These are phyloP conservation scores for Cymbidium sinense DNA, from an alignment of 106 monocot species.

Conservation along the genomic window DNA sequence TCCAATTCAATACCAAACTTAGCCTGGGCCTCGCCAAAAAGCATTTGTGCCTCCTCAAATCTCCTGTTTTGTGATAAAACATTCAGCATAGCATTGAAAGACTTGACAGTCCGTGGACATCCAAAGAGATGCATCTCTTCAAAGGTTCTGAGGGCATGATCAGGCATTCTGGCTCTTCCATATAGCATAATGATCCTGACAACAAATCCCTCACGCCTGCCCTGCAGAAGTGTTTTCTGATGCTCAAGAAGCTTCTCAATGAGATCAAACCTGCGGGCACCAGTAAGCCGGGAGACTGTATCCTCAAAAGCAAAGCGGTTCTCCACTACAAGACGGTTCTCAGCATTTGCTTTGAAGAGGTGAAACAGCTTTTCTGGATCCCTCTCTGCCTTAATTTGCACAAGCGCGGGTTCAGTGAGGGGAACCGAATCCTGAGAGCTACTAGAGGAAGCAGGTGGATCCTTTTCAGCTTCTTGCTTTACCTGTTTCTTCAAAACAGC, in stretches of 20 bases:
- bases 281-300: constrained; percentile 56
- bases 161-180: constrained; percentile 72
- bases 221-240: constrained; percentile 73
- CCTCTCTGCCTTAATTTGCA: constrained; percentile 63
- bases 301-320: constrained; percentile 84
- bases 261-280: constrained; percentile 65
- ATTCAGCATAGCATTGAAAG: constrained; percentile 77
- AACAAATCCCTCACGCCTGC: constrained; percentile 75
- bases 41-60: constrained; percentile 27
- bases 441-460: neutral
- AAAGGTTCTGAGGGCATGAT: constrained; percentile 64
- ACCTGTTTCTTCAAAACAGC: constrained; percentile 22
- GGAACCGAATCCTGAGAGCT: neutral
- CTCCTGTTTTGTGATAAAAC: constrained; percentile 42
- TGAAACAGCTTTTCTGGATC: constrained; percentile 73
- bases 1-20: constrained; percentile 61
- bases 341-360: constrained; percentile 63
- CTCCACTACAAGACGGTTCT: constrained; percentile 70
- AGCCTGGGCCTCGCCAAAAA: constrained; percentile 24
- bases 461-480: constrained; percentile 6
- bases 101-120: constrained; percentile 66
- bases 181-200: constrained; percentile 72
- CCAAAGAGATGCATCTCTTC: constrained; percentile 61
- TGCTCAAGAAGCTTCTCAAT: constrained; percentile 79
- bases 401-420: constrained; percentile 46